phyloP scores from a whole-genome alignment of 2,329 filamentous ascomycete genomes.

The Alternaria atra region DNA sequence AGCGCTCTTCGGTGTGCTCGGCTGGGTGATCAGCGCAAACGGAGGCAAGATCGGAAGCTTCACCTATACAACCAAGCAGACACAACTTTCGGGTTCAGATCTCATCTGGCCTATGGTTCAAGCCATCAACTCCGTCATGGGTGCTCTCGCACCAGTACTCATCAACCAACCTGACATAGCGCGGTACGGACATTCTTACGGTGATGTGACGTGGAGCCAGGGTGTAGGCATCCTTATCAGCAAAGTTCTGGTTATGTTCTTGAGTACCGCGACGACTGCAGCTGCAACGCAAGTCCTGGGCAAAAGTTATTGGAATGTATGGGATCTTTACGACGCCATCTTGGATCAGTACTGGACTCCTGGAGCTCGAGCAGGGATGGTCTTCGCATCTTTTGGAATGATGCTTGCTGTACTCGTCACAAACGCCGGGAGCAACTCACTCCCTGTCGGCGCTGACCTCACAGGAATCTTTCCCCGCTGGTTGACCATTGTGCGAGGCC shows the following conservation, averaged over 20 bases:
- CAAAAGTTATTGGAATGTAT: constrained; percentile 35
- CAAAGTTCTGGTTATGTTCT: constrained; percentile 33
- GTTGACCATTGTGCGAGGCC: constrained; percentile 38
- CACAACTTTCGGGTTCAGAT: constrained; percentile 23
- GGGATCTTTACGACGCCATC: constrained; percentile 30
- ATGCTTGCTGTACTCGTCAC: constrained; percentile 35
- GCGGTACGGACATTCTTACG: constrained; percentile 30
- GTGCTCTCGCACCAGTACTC: constrained; percentile 29
- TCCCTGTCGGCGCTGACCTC: constrained; percentile 38
- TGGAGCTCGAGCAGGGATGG: constrained; percentile 35
- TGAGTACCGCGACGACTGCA: constrained; percentile 24
- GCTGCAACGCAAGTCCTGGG: constrained; percentile 31
- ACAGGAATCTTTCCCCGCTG: constrained; percentile 35
- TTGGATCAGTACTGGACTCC: constrained; percentile 31
- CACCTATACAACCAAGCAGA: constrained; percentile 29
- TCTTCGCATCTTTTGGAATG: constrained; percentile 38
- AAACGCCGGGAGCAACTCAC: constrained; percentile 40
- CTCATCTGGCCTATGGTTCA: constrained; percentile 32
- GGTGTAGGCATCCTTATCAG: constrained; percentile 30
- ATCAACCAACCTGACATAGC: constrained; percentile 34
- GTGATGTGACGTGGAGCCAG: constrained; percentile 30
- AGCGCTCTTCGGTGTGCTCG: constrained; percentile 27
- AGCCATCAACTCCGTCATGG: constrained; percentile 33
- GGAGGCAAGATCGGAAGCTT: constrained; percentile 31
- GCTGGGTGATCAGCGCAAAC: constrained; percentile 32